Conservation (phyloP, 371 early-diverging fungal genomes). For the Quaeritorhiza haematococci region DNA sequence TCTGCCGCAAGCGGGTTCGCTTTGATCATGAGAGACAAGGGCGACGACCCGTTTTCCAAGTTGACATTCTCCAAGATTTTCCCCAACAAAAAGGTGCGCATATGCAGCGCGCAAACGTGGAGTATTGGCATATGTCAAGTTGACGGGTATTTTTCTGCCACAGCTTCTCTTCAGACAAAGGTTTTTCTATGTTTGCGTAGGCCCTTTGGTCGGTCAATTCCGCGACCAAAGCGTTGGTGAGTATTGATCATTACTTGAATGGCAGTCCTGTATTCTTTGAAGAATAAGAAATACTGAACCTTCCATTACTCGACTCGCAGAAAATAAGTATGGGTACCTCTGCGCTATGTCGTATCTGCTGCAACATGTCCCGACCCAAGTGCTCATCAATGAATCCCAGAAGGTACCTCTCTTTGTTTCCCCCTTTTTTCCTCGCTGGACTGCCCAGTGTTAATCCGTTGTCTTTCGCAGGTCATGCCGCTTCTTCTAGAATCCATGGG, state of each 20-base stretch:
- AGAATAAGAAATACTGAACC: too few relatives aligned
- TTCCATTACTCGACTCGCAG: too few relatives aligned
- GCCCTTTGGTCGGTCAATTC: conserved; percentile 40
- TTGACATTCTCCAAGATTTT: too few relatives aligned
- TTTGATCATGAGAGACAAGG: conserved; percentile 63
- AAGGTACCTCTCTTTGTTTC: conserved; percentile 44
- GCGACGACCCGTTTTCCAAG: too few relatives aligned
- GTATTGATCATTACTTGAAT: too few relatives aligned
- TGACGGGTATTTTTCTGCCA: conserved; percentile 5
- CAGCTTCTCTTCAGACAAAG: conserved; percentile 77
- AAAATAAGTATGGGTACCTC: conserved; percentile 61
- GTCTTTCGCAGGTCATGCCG: conserved; percentile 56
- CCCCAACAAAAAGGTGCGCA: too few relatives aligned
- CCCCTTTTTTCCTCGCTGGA: conserved; percentile 8
- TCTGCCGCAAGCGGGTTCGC: conserved; percentile 63
- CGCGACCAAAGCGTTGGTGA: not conserved
- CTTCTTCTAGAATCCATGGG: conserved; percentile 66
- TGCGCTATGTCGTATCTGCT: conserved; percentile 77
- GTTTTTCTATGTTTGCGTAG: too few relatives aligned
- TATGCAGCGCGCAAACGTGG: too few relatives aligned
- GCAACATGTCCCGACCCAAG: conserved; percentile 73
- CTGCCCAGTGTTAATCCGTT: not conserved
- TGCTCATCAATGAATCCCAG: conserved; percentile 70
- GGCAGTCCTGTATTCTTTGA: too few relatives aligned
- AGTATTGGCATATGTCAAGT: too few relatives aligned